Evolutionary conservation across 805 yeast species (phyloP), one percentile per base, ranked within the genome.

Genomic region (Starmerella asiatica): DNA sequence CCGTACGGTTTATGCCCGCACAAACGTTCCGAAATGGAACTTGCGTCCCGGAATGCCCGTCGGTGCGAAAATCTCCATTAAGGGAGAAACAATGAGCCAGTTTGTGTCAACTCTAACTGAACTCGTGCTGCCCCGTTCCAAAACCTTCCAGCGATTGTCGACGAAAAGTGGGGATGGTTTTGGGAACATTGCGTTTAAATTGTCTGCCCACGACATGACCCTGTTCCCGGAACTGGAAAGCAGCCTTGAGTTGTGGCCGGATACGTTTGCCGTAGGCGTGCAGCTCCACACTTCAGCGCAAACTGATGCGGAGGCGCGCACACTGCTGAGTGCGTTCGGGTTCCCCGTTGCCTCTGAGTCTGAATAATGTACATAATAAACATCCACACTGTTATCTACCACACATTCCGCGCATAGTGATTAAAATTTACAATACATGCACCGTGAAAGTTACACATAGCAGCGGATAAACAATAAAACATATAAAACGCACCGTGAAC

Each of bases 161-260:
- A 75, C 74, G 60, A 67, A 70, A 33, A 65, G 85, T 3, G 98
- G 97, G 45, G 96, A 86, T 59, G 68, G 70, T 39, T 71, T 68
- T 53, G 99, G 98, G 43, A 81, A 83, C 58, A 71, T 93, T 43
- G 70, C 91, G 8, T 76, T 91, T 56, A 95, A 95, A 33, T 61
- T 91, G 51, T 73, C 71, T 30, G 75, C 82, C 2, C 82, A 79
- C 39, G 84, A 82, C 52, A 73, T 81, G 38, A 75, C 73, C 53
- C 70, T 69, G 55, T 91, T 91, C 71, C 99, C 99, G 3, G 98
- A 91, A 62, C 75, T 91, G 46, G 94, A 86, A 56, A 73, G 77
- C 42, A 84, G 80, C 61, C 84, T 78, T 57, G 97, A 88, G 58
- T 65, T 80, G 48, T 91, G 88, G 82, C 86, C 94, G 29, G 73